Base-by-base conservation (phyloP, 1,284 basidiomycete genomes). In the Entoloma clypeatum region DNA sequence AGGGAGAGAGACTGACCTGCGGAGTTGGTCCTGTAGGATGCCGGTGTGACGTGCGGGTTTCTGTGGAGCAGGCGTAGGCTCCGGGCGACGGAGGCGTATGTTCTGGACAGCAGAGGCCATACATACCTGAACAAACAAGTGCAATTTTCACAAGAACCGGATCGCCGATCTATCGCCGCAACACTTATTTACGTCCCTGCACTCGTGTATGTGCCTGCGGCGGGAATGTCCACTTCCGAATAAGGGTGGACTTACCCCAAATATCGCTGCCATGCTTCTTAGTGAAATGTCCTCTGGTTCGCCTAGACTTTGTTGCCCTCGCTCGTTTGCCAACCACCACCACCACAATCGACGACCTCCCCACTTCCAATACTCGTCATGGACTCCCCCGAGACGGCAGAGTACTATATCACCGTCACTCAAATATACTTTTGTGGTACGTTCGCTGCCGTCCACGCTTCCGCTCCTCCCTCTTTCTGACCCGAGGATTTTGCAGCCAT, bases 391-490 rank as follows among this genome's bases (percentile, higher is more conserved):
- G 60, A 60, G 33, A 67, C 68, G 21, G 71, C 71, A 45, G 63
- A 71, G 49, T 63, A 69, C 47, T 68, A 69, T 53, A 64, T 71
- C 60, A 72, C 68, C 61, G 68, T 74, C 56, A 83, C 85, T 56
- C 84, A 87, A 64, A 72, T 86, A 57, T 85, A 85, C 68, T 87
- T 87, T 63, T 86, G 84, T 67, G 80, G 85, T 86, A 61, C 65
- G 82, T 77, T n/a, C n/a, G 44, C 36, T 53, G 41, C 51, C 52
- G 47, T 48, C 50, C 50, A 55, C 49, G 52, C 36, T 13, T 40
- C 41, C 44, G 46, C 52, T 46, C 26, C 44, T 41, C 39, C 40
- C 47, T 42, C 24, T 44, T 46, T 44, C 54, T 65, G 44, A 58
- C 48, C 47, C 49, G 41, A 48, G 49, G 48, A 52, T 45, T 54